Base-by-base conservation (phyloP, 768 basidiomycete species). In the Dictyophora rubrovolvata region DNA sequence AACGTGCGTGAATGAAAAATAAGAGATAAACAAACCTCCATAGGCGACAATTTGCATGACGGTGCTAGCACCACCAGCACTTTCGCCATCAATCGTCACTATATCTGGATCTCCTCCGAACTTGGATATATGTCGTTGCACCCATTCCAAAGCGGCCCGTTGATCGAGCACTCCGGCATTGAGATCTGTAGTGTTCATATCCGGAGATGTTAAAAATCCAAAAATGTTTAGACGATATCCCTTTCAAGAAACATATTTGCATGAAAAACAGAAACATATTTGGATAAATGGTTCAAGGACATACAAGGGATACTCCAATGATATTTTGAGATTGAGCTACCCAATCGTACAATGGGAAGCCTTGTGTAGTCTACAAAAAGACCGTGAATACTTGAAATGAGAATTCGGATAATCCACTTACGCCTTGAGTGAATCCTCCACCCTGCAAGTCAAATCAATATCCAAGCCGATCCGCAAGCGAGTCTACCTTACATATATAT, bases 141-240 rank as follows among this genome's bases (percentile, higher is more conserved):
- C 65, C 76, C 76, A 77, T 55, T 73, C 70, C n/a, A 77, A 60
- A 0, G 71, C 73, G 0, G 70, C 73, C 17, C 71, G 63, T 61
- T 77, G 75, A 60, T 78, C 77, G 17, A 73, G 63, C n/a, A 78
- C 66, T 3, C 76, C 76, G 1, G 67, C 67, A 56, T 77, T 77
- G 18, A 73, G 63, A 55, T 71, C 68, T 64, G 0, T 77, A 67
- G 0, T 71, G 68, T 5, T 79, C 73, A 55, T 72, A 66, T 1
- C 67, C 56, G 58, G 81, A 80, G 1, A 81, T 69, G 23, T 61
- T 42, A 80, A 77, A 58, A 82, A 83, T 51, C 81, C 81, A 61
- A 81, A 82, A 0, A 78, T 77, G 63, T 81, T 82, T 48, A 82
- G 56, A 1, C 81, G 79, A 59, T 82, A 82, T 2, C 66, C 66